Evolutionary conservation across 1,284 basidiomycete species (phyloP), one percentile per base, ranked within the genome.

Genomic region (Peniophora sp.): DNA sequence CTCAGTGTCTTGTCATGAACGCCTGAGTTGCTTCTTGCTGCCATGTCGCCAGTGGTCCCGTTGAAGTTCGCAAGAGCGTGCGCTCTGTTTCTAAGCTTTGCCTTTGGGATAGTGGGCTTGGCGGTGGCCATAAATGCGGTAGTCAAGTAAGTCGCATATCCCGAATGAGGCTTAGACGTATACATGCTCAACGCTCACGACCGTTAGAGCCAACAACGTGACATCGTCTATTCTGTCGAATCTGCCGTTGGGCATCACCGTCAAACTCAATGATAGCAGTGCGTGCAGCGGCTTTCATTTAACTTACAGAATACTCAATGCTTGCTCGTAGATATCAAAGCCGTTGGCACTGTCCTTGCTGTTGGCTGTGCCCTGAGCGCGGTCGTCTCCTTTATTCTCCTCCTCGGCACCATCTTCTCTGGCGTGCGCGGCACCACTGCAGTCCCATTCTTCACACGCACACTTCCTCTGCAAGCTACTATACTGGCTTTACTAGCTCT

Each of bases 291-390:
- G n/a, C 24, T 22, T 27, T n/a, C 6, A 11, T 2, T 48, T 23
- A 8, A 14, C 17, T 16, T 2, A n/a, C 24, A 39, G n/a, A n/a
- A 16, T 35, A 17, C 49, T 14, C 22, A 11, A 20, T 3, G 27
- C 24, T 16, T 11, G 17, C 22, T 17, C 19, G 36, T 23, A 78
- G 75, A 81, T 55, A 67, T 78, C 34, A 72, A 71, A 60, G 52
- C 62, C 49, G 61, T 70, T 22, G 80, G 77, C 14, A 64, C 68
- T 32, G 70, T 78, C 47, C 60, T 76, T 27, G 75, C 76, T 24
- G 69, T 69, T 48, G 68, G 69, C 35, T 72, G 65, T 51, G 64
- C 69, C 3, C 60, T 74, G 48, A 61, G 77, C 48, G 66, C 72
- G 23, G 56, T 65, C 53, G 46, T 64, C 53, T 59, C 63, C 52